These are phyloP conservation scores for Phytophthora cajani DNA, from an alignment of 352 stramenopile species.

Conservation along the genomic window DNA sequence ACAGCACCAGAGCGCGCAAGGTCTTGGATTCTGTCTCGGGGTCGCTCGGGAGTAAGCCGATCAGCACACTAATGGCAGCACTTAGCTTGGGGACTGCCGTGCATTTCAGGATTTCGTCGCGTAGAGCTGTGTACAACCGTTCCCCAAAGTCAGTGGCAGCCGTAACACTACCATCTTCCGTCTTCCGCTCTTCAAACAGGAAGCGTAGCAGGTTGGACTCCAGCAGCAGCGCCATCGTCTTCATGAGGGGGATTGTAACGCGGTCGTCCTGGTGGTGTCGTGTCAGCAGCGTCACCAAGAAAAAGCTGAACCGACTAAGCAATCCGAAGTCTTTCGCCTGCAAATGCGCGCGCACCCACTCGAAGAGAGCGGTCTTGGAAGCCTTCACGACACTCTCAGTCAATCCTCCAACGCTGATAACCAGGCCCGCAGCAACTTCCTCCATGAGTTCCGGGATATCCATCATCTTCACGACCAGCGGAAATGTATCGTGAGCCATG, in stretches of 20 bases:
- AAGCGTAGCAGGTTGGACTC: constrained; percentile 65
- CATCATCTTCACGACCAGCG: constrained; percentile 86
- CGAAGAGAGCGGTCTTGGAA: constrained; percentile 67
- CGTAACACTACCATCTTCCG: constrained; percentile 27
- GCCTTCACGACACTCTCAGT: constrained; percentile 94
- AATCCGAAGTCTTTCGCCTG: constrained; percentile 70
- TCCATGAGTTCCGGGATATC: constrained; percentile 90
- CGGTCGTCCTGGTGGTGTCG: constrained; percentile 76
- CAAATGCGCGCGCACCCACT: constrained; percentile 61
- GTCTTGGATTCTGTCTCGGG: constrained; percentile 55
- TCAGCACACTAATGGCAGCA: constrained; percentile 71
- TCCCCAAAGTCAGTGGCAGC: constrained; percentile 60
- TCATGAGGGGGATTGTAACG: constrained; percentile 88
- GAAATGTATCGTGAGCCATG: constrained; percentile 91
- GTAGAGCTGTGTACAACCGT: constrained; percentile 64
- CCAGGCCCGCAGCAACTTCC: constrained; percentile 86
- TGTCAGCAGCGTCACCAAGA: constrained; percentile 67
- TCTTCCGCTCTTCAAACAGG: constrained; percentile 55
- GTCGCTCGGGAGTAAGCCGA: constrained; percentile 77
- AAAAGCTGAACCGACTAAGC: constrained; percentile 71
- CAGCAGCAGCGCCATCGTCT: constrained; percentile 83
- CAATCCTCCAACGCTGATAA: constrained; percentile 95
- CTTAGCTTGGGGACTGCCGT: constrained; percentile 71
- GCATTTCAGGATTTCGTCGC: constrained; percentile 72
- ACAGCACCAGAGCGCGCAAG: constrained; percentile 76